A percentile compares a stretch with the other conserved stretches of the same genome.
Conservation (phyloP, 441 rosid genomes). For the Manihot esculenta region DNA sequence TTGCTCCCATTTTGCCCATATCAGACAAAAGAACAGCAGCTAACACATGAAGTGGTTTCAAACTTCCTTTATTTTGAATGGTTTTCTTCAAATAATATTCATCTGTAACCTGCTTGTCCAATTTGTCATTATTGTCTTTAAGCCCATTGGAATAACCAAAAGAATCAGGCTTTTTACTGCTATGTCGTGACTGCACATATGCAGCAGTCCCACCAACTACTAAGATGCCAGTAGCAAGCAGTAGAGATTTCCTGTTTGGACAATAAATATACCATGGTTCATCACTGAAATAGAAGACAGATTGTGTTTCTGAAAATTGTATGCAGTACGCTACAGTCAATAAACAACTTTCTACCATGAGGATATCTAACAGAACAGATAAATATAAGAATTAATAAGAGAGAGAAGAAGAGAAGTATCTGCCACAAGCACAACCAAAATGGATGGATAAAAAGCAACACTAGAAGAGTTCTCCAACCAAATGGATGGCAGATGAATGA, state of each 20-base stretch:
- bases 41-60: conserved; percentile 78
- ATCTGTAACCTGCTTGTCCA: conserved; percentile 34
- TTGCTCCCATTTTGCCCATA: conserved; percentile 91
- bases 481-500: not conserved
- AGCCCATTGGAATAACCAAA: conserved; percentile 50
- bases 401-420: not conserved
- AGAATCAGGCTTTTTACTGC: conserved; percentile 38
- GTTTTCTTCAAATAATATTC: conserved; percentile 34
- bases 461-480: not conserved
- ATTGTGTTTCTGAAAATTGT: not conserved
- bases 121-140: conserved; percentile 43
- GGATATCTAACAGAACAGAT: not conserved
- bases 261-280: conserved; percentile 5
- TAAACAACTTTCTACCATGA: not conserved
- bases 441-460: not conserved
- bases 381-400: not conserved
- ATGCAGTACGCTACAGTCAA: not conserved
- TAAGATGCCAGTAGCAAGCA: conserved; percentile 79
- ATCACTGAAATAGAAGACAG: conserved; percentile 1
- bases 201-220: conserved; percentile 93
- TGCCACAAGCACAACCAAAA: conserved; percentile 3
- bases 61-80: conserved; percentile 59
- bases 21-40: conserved; percentile 76
- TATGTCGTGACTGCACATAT: conserved; percentile 58
- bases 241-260: conserved; percentile 64